phyloP scores from a whole-genome alignment of 139 green algal genomes.

The Chloropicon primus region DNA sequence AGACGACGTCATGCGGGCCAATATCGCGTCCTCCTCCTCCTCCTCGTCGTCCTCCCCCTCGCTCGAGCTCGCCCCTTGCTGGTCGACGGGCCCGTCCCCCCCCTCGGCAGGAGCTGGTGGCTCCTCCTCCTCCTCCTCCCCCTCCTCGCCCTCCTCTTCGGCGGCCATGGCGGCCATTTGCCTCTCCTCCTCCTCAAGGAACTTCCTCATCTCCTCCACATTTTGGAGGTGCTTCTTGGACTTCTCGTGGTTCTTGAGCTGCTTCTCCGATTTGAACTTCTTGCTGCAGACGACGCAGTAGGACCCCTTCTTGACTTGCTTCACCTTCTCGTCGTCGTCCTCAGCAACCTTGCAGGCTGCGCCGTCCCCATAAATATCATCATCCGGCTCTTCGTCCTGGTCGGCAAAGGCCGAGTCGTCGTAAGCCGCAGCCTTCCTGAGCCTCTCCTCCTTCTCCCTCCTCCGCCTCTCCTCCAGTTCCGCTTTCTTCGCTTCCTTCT shows the following conservation, averaged over 20 bases:
- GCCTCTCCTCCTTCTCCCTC: conserved; percentile 20
- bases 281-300: conserved; percentile 86
- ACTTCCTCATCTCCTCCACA: conserved; percentile 14
- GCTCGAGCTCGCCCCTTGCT: conserved; percentile 4
- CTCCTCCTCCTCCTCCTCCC: background rate
- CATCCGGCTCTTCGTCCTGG: conserved; percentile 21
- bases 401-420: conserved; percentile 30
- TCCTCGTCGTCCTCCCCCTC: conserved; percentile 5
- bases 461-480: conserved; percentile 15
- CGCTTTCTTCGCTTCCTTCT: conserved; percentile 9
- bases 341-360: conserved; percentile 21
- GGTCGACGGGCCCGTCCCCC: background rate
- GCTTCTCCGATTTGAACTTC: conserved; percentile 64
- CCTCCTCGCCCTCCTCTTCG: background rate
- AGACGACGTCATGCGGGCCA: conserved; percentile 13
- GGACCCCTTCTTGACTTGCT: conserved; percentile 21
- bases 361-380: conserved; percentile 23
- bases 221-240: conserved; percentile 63
- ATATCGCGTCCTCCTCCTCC: conserved; percentile 20
- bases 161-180: background rate
- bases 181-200: conserved; percentile 40
- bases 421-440: conserved; percentile 14
- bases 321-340: conserved; percentile 24
- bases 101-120: background rate
- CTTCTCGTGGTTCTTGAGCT: conserved; percentile 72